phyloP scores from a whole-genome alignment of 140 eudicot genomes.

The Erigeron philadelphicus region DNA sequence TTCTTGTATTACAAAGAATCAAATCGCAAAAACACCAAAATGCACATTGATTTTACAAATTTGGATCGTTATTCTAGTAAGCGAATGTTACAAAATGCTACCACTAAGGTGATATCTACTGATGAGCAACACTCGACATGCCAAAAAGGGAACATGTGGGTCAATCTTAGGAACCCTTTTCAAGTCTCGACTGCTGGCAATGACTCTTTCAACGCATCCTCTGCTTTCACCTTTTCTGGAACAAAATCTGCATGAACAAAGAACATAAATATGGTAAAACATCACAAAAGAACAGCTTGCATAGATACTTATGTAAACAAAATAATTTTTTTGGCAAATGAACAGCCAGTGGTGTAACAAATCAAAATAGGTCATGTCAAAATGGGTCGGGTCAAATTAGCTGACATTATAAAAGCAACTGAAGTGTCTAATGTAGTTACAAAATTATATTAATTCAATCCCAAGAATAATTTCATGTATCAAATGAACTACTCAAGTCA shows the following conservation, averaged over 20 bases:
- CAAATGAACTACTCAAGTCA: no score
- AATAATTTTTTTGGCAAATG: neutral
- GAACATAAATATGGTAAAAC: constrained; percentile 8
- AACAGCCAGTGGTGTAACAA: neutral
- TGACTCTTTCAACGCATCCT: constrained; percentile 55
- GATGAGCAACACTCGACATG: neutral
- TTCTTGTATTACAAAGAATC: neutral
- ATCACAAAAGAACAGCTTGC: neutral
- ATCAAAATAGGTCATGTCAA: no score
- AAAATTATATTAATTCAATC: no score
- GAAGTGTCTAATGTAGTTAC: no score
- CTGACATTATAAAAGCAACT: no score
- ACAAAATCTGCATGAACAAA: constrained; percentile 51
- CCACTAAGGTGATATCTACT: neutral
- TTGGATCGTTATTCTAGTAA: neutral
- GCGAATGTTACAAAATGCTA: constrained; percentile 5
- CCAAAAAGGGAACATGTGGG: neutral
- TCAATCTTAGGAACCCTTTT: constrained; percentile 10
- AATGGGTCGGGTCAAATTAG: no score
- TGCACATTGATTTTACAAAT: constrained; percentile 17
- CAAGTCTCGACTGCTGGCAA: constrained; percentile 35
- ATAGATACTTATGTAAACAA: neutral
- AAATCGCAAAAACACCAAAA: constrained; percentile 18
- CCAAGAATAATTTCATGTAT: no score
- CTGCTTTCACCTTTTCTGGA: constrained; percentile 77